Conservation (phyloP, 371 early-diverging fungal genomes). For the Lichtheimia ramosa region DNA sequence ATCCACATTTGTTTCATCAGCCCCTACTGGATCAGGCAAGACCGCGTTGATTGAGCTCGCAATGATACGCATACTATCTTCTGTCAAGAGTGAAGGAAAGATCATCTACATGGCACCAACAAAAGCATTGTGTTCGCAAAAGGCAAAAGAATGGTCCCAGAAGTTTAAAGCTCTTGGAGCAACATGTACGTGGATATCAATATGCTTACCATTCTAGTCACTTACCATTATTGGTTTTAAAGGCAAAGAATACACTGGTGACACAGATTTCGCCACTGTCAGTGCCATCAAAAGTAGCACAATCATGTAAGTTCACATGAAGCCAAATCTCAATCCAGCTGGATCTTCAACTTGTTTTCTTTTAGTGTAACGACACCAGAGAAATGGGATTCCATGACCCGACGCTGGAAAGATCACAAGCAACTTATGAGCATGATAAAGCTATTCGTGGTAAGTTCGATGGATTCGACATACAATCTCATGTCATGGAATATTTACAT, state of each 20-base stretch:
- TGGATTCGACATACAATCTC: background rate
- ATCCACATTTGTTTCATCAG: constrained; percentile 20
- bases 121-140: constrained; percentile 81
- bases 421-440: constrained; percentile 34
- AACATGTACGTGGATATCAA: constrained; percentile 37
- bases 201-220: background rate
- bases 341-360: background rate
- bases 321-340: background rate
- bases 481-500: background rate
- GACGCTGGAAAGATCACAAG: constrained; percentile 54
- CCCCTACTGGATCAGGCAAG: constrained; percentile 91
- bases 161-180: constrained; percentile 62
- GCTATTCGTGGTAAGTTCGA: constrained; percentile 40
- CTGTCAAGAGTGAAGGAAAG: constrained; percentile 31
- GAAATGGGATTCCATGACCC: constrained; percentile 78
- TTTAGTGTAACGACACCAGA: constrained; percentile 75
- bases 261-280: constrained; percentile 53
- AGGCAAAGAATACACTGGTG: constrained; percentile 80
- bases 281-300: constrained; percentile 30
- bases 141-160: constrained; percentile 62
- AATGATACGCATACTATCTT: constrained; percentile 54
- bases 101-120: constrained; percentile 88
- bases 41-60: constrained; percentile 76
- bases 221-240: constrained; percentile 4
- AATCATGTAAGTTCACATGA: constrained; percentile 31